Evolutionary conservation across 192 early-diverging fungal genomes (phyloP), one percentile per base, ranked within the genome.

Genomic region (Podila epicladia): DNA sequence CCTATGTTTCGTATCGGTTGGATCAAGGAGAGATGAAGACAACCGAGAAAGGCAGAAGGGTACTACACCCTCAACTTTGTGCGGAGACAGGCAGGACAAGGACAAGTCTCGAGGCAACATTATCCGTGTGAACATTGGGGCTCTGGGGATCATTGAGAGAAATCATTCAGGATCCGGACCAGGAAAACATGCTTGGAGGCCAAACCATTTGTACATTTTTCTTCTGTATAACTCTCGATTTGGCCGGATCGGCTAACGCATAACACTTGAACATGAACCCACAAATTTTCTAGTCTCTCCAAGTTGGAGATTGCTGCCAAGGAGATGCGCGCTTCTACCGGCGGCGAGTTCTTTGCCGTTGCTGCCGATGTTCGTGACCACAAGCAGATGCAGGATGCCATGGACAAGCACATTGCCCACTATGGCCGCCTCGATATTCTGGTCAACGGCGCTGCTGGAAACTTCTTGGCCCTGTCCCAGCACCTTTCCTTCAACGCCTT

Each of bases 391-490:
- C 86, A 89, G 61, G 83, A 69, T 20, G 93, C 89, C 3, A 84
- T 94, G 20, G 77, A 89, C 50, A 83, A 82, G 59, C 83, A 90
- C 24, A 73, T 87, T n/a, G 91, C 91, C 24, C 75, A 77, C 37
- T 94, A 84, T 58, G 94, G 93, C 15, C 74, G 83, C 28, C 87
- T 95, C 53, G 94, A 95, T 80, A 90, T 91, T 49, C 73, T 92
- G 13, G 64, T 87, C 61, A 79, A 77, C 29, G 85, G 85, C 26
- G 85, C 85, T 22, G 93, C 94, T 17, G 94, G 94, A 28, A 95
- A 95, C 82, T 95, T 95, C 68, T 75, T 95, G 45, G 82, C 91
- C 17, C 77, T 91, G 33, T 89, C 87, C 33, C 88, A 92, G 58
- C 71, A 86, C 32, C 79, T 95, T 8, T 91, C 89, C 5, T 87